These are phyloP conservation scores for Thalia dealbata DNA, from an alignment of 176 grass and related monocot species.

Conservation along the genomic window DNA sequence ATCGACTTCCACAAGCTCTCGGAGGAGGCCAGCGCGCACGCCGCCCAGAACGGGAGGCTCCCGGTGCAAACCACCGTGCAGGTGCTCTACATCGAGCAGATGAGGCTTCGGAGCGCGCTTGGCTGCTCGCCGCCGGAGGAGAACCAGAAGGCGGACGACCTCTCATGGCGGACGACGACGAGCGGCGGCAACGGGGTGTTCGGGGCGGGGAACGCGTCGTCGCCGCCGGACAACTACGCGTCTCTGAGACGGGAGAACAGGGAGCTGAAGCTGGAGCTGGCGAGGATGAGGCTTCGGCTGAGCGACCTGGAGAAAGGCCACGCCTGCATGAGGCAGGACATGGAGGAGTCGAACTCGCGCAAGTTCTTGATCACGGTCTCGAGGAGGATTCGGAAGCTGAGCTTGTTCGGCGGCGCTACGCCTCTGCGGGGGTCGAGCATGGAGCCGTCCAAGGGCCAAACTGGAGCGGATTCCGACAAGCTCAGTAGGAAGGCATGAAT, in stretches of 20 bases:
- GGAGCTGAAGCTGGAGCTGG: constrained; percentile 76
- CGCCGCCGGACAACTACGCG: constrained; percentile 70
- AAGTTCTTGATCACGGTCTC: neutral
- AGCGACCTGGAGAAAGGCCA: constrained; percentile 78
- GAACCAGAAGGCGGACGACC: neutral
- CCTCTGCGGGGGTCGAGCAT: neutral
- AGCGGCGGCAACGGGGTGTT: constrained; percentile 41
- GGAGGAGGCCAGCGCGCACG: constrained; percentile 53
- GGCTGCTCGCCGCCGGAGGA: constrained; percentile 1
- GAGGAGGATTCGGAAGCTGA: constrained; percentile 1
- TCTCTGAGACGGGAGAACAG: constrained; percentile 77
- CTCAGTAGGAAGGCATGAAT: neutral
- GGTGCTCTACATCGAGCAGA: constrained; percentile 65
- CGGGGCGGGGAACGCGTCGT: constrained; percentile 37
- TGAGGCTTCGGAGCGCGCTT: constrained; percentile 36
- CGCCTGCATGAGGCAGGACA: constrained; percentile 54
- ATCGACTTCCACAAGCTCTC: constrained; percentile 69
- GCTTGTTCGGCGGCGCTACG: neutral
- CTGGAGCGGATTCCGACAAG: neutral
- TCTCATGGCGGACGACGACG: neutral
- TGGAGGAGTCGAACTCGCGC: constrained; percentile 7
- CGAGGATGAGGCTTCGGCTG: constrained; percentile 66
- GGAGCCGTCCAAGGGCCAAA: neutral
- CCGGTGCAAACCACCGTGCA: constrained; percentile 56
- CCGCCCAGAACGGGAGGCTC: constrained; percentile 51